A percentile compares a stretch with the other conserved stretches of the same genome.
Evolutionary conservation across 768 basidiomycete species (phyloP).

Genomic region (Candolleomyces aberdarensis): DNA sequence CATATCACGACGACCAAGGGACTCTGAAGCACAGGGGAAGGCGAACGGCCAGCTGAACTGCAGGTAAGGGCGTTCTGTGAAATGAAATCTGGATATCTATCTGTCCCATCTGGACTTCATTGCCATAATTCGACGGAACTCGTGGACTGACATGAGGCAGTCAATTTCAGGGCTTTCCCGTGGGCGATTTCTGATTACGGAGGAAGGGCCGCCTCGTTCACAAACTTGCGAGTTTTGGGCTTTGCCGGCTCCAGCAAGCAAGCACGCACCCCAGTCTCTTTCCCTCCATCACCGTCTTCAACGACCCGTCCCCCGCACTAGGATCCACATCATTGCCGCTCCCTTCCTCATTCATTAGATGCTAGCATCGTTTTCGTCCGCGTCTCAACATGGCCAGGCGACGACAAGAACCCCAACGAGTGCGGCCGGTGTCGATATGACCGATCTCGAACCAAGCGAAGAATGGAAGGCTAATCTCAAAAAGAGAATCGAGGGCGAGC

Average conservation of each 20-base stretch:
- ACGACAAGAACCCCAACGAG: too few species aligned
- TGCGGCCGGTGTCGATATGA: too few species aligned
- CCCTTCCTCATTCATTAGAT: too few species aligned
- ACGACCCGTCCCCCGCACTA: too few species aligned
- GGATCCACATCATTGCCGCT: not conserved
- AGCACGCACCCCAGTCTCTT: too few species aligned
- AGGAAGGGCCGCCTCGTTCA: too few species aligned
- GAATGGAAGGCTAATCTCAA: slow-evolving; percentile 49
- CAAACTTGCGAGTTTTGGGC: too few species aligned
- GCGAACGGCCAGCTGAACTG: slow-evolving; percentile 13
- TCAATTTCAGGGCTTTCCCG: slow-evolving; percentile 36
- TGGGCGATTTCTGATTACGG: slow-evolving; percentile 14
- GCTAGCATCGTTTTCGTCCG: too few species aligned
- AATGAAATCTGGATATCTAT: slow-evolving; percentile 11
- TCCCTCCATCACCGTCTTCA: too few species aligned
- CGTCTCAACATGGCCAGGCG: too few species aligned
- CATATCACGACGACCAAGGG: slow-evolving; percentile 12
- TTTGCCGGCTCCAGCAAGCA: too few species aligned
- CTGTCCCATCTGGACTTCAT: slow-evolving; percentile 29
- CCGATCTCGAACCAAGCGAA: slow-evolving; percentile 49
- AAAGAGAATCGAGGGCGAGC: slow-evolving; percentile 46
- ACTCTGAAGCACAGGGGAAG: slow-evolving; percentile 11
- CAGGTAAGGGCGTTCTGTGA: slow-evolving; percentile 19
- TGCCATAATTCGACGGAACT: slow-evolving; percentile 21
- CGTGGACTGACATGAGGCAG: slow-evolving; percentile 59